phyloP scores from a whole-genome alignment of 2,329 filamentous ascomycete genomes.

The Nemania serpens region DNA sequence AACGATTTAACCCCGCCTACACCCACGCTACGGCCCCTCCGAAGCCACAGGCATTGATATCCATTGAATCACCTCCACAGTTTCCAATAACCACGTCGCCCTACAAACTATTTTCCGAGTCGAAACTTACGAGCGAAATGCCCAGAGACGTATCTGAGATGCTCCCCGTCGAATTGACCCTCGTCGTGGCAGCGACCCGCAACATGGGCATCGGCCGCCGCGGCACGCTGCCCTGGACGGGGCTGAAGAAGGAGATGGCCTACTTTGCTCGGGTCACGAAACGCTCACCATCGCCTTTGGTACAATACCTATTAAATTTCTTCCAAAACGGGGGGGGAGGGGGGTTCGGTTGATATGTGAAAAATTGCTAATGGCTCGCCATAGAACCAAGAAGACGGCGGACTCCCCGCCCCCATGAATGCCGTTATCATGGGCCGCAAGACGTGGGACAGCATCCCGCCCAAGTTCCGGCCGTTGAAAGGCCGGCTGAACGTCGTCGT shows the following conservation, averaged over 20 bases:
- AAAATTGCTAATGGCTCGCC: background rate
- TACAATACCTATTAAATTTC: too few species aligned
- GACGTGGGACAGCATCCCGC: constrained; percentile 91
- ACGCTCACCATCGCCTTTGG: constrained; percentile 53
- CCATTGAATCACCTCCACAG: too few species aligned
- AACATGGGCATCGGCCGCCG: constrained; percentile 84
- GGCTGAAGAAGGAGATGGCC: constrained; percentile 87
- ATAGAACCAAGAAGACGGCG: constrained; percentile 36
- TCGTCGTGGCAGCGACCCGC: constrained; percentile 92
- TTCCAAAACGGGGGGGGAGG: too few species aligned
- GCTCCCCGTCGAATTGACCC: constrained; percentile 66
- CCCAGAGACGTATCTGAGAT: constrained; percentile 14
- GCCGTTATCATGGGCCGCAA: constrained; percentile 97
- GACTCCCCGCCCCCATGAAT: constrained; percentile 53
- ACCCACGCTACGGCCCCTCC: too few species aligned
- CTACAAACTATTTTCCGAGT: too few species aligned
- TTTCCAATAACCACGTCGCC: too few species aligned
- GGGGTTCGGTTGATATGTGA: too few species aligned
- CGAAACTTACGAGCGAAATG: constrained; percentile 10
- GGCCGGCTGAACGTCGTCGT: constrained; percentile 84
- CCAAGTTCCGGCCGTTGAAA: constrained; percentile 76
- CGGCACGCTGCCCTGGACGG: constrained; percentile 85
- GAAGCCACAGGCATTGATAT: too few species aligned
- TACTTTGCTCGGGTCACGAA: constrained; percentile 94
- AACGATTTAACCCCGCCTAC: too few species aligned